phyloP scores from a whole-genome alignment of 2,329 filamentous ascomycete genomes.

The Pestalotiopsis fici region DNA sequence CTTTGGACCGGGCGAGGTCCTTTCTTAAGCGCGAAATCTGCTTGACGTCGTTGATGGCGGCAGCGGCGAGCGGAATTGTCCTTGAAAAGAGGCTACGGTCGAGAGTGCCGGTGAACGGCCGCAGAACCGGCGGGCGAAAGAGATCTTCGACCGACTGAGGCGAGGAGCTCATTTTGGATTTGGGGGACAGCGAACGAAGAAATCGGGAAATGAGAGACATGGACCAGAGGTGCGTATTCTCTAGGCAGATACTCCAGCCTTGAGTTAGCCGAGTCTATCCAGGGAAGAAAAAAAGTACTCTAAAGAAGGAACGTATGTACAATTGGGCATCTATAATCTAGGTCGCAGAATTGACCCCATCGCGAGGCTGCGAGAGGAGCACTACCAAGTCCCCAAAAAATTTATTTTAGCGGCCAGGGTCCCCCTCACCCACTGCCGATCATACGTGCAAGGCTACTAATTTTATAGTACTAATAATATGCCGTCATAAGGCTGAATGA shows the following conservation, averaged over 20 bases:
- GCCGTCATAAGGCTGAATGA: constrained; percentile 9
- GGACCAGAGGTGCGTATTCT: neutral
- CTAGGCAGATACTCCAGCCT: neutral
- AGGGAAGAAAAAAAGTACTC: neutral
- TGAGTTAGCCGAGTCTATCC: too few species aligned
- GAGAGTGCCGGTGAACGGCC: constrained; percentile 71
- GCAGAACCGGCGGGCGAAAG: constrained; percentile 79
- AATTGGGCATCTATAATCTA: neutral
- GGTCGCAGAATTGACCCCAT: constrained; percentile 1
- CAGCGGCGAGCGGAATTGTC: constrained; percentile 75
- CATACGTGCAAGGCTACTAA: constrained; percentile 6
- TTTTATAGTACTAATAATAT: neutral
- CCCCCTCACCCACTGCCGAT: neutral
- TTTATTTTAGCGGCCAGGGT: neutral
- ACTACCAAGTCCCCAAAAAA: neutral
- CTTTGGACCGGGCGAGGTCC: constrained; percentile 63
- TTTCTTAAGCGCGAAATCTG: constrained; percentile 74
- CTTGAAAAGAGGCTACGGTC: constrained; percentile 84
- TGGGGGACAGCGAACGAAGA: neutral
- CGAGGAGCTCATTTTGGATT: neutral
- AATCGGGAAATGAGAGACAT: neutral
- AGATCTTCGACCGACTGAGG: constrained; percentile 41
- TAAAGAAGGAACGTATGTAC: neutral
- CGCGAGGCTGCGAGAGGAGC: constrained; percentile 1
- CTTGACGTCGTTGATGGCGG: constrained; percentile 72